Evolutionary conservation across 2,329 filamentous ascomycete species (phyloP), one percentile per base, ranked within the genome.

Genomic region (Lasiodiplodia sp.): DNA sequence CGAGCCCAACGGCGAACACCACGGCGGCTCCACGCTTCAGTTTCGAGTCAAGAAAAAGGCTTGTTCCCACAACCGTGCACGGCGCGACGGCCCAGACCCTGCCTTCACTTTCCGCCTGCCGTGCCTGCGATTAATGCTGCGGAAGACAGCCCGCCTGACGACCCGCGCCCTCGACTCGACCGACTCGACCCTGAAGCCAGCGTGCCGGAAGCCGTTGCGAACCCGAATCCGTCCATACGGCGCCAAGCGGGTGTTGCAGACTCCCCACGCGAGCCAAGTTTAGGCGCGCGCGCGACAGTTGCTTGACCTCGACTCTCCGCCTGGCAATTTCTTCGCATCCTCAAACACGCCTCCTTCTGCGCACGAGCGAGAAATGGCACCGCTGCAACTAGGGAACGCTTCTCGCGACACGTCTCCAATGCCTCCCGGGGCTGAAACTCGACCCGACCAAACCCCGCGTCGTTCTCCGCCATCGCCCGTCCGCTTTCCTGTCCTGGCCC

Each of bases 31-130:
- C 57, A 31, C 57, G 25, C 44, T 51, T n/a, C 40, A 25, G 44
- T n/a, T 18, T 40, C 47, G 60, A 64, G 60, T 64, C 60, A 52
- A 52, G 40, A 49, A 47, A 49, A 37, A 51, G 40, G 58, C 60
- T 64, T 52, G 47, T 64, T 64, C 47, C 6, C 34, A 62, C 58
- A 49, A 14, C 58, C 38, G 38, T 49, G 58, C 58, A 25, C 56
- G 2, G 34, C 25, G 6, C 14, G 34, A 8, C 37, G 56, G 23
- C 37, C 34, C 14, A 11, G 37, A 47, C 57, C 37, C 58, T 62
- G 58, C 40, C 25, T 11, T 11, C 25, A 5, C 14, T 34, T 28
- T 14, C 52, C 14, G n/a, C 11, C 16, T 56, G 56, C 57, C 7
- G 28, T 14, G 16, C 10, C 40, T 25, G 21, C 38, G 57, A 62